These are phyloP conservation scores for Rosa rugosa DNA, from an alignment of 306 rosid genomes.

Conservation along the genomic window DNA sequence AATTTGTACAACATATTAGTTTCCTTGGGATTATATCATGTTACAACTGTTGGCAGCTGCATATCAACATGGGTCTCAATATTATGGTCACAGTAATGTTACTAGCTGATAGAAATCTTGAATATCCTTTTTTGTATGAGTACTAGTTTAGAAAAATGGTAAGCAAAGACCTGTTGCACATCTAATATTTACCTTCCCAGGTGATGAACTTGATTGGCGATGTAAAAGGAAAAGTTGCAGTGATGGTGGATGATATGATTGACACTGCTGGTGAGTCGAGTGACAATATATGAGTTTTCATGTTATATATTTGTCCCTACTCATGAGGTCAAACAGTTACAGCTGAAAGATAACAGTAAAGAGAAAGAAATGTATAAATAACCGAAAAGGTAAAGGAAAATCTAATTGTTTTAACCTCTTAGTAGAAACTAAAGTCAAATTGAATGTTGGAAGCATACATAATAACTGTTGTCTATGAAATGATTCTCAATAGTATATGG, in stretches of 20 bases:
- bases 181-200: constrained; percentile 37
- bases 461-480: no score
- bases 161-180: neutral
- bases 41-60: neutral
- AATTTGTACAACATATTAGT: neutral
- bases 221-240: constrained; percentile 96
- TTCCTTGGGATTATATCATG: neutral
- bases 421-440: neutral
- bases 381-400: neutral
- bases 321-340: neutral
- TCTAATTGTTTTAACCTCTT: neutral
- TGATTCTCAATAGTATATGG: no score
- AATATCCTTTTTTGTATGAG: neutral
- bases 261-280: constrained; percentile 91
- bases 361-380: neutral
- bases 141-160: neutral
- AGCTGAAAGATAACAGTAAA: neutral
- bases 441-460: neutral
- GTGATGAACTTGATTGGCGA: constrained; percentile 98
- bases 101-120: neutral
- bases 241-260: constrained; percentile 98
- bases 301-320: neutral
- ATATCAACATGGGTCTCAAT: neutral
- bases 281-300: constrained; percentile 14
- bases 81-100: neutral